These are phyloP conservation scores for Citrus australasica DNA, from an alignment of 345 rosid species.

Conservation along the genomic window DNA sequence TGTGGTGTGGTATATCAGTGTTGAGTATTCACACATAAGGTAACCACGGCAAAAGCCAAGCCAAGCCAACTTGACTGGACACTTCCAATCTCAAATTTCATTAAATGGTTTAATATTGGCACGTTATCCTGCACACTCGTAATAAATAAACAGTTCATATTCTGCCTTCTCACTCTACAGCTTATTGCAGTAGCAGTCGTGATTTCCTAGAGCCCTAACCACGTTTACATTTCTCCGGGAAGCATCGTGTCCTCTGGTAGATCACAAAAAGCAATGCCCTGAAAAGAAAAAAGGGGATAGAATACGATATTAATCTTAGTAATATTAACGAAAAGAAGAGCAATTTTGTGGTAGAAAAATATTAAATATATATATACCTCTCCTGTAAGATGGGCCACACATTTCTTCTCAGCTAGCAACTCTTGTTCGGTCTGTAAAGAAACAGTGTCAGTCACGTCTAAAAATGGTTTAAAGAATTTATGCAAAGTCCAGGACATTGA, in stretches of 20 bases:
- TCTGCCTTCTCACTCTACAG: constrained; percentile 3
- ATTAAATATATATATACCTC: constrained; percentile 45
- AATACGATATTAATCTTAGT: constrained; percentile 1
- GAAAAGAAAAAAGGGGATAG: constrained; percentile 24
- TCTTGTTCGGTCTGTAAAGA: constrained; percentile 78
- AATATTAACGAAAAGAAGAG: neutral
- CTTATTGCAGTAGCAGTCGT: constrained; percentile 5
- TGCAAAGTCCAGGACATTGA: neutral
- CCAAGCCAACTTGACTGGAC: neutral
- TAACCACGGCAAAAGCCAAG: neutral
- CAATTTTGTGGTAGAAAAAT: neutral
- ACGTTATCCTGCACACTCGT: neutral
- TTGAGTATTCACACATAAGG: neutral
- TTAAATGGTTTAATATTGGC: neutral
- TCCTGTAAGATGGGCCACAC: constrained; percentile 97
- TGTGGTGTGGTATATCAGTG: neutral
- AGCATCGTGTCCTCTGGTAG: constrained; percentile 98
- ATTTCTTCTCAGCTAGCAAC: constrained; percentile 85
- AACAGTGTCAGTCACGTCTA: neutral
- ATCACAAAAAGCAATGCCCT: constrained; percentile 92
- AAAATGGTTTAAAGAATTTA: neutral
- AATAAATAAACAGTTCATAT: neutral
- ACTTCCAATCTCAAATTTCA: neutral
- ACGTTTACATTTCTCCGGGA: constrained; percentile 86
- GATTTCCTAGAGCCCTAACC: neutral